Base-by-base conservation (phyloP, 192 early-diverging fungal genomes). In the Podila clonocystis region DNA sequence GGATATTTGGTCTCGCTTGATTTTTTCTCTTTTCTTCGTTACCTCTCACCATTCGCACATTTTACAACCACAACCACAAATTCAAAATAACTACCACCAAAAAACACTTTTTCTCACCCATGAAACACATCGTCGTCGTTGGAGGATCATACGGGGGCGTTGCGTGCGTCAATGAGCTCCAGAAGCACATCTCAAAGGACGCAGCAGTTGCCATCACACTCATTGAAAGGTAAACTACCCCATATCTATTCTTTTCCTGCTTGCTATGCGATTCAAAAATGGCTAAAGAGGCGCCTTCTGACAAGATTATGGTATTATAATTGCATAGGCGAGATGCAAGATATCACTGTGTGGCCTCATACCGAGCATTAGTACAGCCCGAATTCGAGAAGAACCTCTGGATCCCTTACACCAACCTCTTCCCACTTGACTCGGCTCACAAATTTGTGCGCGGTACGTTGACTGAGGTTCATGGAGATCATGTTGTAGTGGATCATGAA, bases 111-210 rank as follows among this genome's bases (percentile, higher is more conserved):
- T 55, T 24, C n/a, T 9, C 5, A 24, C 29, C 65, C 63, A 65
- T 30, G 22, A 52, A 36, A 24, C 72, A 87, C 62, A 82, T 90
- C 36, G 84, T 90, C 8, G 59, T 90, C 2, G 74, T 90, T 11
- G 89, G 89, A 29, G 74, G 82, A 11, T 88, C 89, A 0, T 74
- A 79, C 22, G 87, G 84, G 3, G 89, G 89, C 4, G 72, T 87
- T 0, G 82, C 67, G 2, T 76, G 82, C 6, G 78, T 86, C 76
- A 86, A 83, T 45, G 68, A 83, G 30, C 62, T 82, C 19, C 59
- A 48, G 45, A 72, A 67, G 15, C 31, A 50, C 6, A 55, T 75
- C 15, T 29, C 45, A 9, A 82, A 82, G 11, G 76, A 85, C 50
- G 68, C 73, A 9, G 58, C 73, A 28, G 82, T 89, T 0, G 82